These are phyloP conservation scores for Lactifluus pinguis DNA, from an alignment of 768 basidiomycete genomes.

Conservation along the genomic window DNA sequence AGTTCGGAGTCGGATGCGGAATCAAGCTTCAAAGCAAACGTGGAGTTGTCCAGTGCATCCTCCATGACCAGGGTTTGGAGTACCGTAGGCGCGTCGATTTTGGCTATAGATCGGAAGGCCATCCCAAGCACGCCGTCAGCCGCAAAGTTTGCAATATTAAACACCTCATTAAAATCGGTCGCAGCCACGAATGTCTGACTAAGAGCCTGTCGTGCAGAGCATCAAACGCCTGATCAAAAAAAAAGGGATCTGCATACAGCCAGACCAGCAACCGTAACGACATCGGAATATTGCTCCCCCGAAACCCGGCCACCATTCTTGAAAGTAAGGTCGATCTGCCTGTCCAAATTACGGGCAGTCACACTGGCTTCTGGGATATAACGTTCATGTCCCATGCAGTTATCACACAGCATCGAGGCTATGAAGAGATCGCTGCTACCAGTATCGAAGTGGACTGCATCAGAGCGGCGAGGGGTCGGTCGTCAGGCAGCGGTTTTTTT, in stretches of 20 bases:
- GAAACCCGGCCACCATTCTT: neutral
- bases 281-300: neutral
- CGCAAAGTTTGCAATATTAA: conserved; percentile 24
- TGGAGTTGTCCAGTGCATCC: conserved; percentile 25
- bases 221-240: neutral
- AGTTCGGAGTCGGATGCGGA: conserved; percentile 21
- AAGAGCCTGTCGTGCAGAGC: conserved; percentile 13
- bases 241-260: conserved; percentile 14
- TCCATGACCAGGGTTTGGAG: conserved; percentile 36
- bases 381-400: neutral
- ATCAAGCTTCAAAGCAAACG: conserved; percentile 43
- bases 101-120: conserved; percentile 25
- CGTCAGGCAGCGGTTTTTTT: no score
- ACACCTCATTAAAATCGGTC: conserved; percentile 29
- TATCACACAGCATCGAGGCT: neutral
- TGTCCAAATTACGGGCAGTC: neutral
- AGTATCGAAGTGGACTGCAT: neutral
- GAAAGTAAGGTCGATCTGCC: neutral
- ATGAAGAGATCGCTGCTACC: neutral
- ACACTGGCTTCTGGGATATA: neutral
- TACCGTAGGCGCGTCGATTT: conserved; percentile 20
- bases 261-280: conserved; percentile 26
- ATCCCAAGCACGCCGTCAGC: conserved; percentile 39
- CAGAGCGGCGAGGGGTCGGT: no score
- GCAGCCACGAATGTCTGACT: conserved; percentile 39